phyloP scores from a whole-genome alignment of 2,329 filamentous ascomycete species.

The Sporothrix brasiliensis region DNA sequence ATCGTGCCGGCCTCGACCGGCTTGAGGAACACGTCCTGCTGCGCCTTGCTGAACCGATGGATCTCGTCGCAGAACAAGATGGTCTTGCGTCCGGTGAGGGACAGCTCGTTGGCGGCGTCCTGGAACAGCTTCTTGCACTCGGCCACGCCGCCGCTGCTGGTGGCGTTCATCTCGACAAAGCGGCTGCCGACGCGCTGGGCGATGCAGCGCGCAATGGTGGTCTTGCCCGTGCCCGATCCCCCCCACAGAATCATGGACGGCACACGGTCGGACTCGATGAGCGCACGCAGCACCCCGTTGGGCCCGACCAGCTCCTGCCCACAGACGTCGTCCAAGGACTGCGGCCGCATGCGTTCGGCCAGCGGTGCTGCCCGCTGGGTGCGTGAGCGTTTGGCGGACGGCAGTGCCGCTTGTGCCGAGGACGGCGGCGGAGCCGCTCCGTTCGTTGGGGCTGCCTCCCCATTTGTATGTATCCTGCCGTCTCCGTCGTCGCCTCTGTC shows the following conservation, averaged over 20 bases:
- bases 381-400: slow-evolving; percentile 65
- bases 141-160: slow-evolving; percentile 80
- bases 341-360: slow-evolving; percentile 90
- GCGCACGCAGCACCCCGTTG: slow-evolving; percentile 77
- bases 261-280: slow-evolving; percentile 83
- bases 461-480: neutral
- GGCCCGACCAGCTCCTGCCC: slow-evolving; percentile 90
- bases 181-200: slow-evolving; percentile 78
- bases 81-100: slow-evolving; percentile 82
- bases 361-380: slow-evolving; percentile 75
- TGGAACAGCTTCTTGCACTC: slow-evolving; percentile 92
- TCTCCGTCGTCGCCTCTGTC: too few species aligned
- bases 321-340: slow-evolving; percentile 78
- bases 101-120: slow-evolving; percentile 78
- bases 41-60: slow-evolving; percentile 84
- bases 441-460: slow-evolving; percentile 29
- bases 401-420: neutral
- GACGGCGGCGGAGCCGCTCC: slow-evolving; percentile 29
- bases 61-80: slow-evolving; percentile 99
- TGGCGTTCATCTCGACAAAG: slow-evolving; percentile 96
- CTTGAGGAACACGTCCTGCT: slow-evolving; percentile 92
- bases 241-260: slow-evolving; percentile 97
- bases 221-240: slow-evolving; percentile 79
- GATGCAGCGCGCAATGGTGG: slow-evolving; percentile 89
- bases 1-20: slow-evolving; percentile 90